These are phyloP conservation scores for Leccinum subtestaceum DNA, from an alignment of 768 basidiomycete species.

Conservation along the genomic window DNA sequence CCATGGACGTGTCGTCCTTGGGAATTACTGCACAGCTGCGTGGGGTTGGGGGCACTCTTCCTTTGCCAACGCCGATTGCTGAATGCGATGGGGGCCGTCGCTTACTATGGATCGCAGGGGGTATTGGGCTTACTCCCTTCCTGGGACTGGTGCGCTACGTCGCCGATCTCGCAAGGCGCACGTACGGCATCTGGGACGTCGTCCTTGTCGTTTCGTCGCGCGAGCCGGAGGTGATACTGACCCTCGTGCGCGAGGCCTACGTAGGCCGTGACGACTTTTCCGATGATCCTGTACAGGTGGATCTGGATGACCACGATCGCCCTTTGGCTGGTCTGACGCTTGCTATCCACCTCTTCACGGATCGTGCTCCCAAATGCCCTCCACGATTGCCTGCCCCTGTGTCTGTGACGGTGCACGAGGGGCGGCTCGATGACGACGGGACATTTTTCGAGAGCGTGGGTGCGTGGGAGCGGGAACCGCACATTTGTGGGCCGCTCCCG, in stretches of 20 bases:
- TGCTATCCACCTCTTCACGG: conserved; percentile 18
- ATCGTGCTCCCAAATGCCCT: neutral
- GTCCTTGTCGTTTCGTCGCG: conserved; percentile 48
- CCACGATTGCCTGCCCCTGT: conserved; percentile 9
- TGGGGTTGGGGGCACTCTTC: conserved; percentile 53
- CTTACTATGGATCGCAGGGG: conserved; percentile 60
- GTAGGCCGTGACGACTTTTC: neutral
- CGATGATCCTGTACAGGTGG: neutral
- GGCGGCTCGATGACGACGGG: conserved; percentile 19
- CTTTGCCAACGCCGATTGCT: conserved; percentile 18
- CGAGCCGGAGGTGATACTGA: conserved; percentile 50
- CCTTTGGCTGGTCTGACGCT: conserved; percentile 14
- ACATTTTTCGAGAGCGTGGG: conserved; percentile 18
- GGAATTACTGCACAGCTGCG: conserved; percentile 44
- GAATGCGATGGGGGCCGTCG: conserved; percentile 28
- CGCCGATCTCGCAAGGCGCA: conserved; percentile 11
- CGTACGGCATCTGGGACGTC: conserved; percentile 39
- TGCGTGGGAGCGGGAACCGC: conserved; percentile 14
- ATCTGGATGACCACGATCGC: neutral
- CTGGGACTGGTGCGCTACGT: conserved; percentile 45
- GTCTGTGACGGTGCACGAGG: conserved; percentile 13
- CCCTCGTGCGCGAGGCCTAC: conserved; percentile 38
- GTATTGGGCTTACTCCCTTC: conserved; percentile 65
- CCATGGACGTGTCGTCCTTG: conserved; percentile 28
- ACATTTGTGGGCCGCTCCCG: conserved; percentile 26